phyloP scores from a whole-genome alignment of 2,329 filamentous ascomycete species.

The Aspergillus bombycis region DNA sequence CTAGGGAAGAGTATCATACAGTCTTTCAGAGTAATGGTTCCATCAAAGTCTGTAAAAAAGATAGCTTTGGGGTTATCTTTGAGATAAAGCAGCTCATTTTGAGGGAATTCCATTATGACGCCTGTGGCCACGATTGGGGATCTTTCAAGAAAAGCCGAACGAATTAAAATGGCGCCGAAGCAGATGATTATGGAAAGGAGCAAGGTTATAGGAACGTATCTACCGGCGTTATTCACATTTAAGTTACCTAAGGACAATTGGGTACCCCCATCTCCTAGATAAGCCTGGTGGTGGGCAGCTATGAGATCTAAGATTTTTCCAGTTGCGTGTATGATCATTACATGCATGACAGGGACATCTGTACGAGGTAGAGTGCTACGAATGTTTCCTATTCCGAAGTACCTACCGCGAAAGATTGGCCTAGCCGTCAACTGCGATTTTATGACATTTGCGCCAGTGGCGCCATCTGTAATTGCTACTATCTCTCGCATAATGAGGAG shows the following conservation, averaged over 20 bases:
- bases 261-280: neutral
- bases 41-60: conserved; percentile 12
- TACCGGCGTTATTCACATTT: too few species aligned
- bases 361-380: neutral
- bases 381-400: neutral
- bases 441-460: neutral
- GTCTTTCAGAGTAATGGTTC: conserved; percentile 9
- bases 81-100: neutral
- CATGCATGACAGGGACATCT: neutral
- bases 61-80: neutral
- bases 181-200: too few species aligned
- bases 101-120: neutral
- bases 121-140: neutral
- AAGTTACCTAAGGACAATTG: neutral
- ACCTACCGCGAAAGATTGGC: neutral
- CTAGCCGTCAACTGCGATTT: too few species aligned
- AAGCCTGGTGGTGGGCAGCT: neutral
- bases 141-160: too few species aligned
- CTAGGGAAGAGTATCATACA: neutral
- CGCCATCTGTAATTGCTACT: neutral
- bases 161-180: too few species aligned
- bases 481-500: neutral
- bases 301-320: neutral
- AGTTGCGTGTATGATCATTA: neutral
- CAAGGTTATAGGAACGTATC: too few species aligned